These are phyloP conservation scores for Orbilia ellipsospora DNA, from an alignment of 2,329 filamentous ascomycete genomes.

Conservation along the genomic window DNA sequence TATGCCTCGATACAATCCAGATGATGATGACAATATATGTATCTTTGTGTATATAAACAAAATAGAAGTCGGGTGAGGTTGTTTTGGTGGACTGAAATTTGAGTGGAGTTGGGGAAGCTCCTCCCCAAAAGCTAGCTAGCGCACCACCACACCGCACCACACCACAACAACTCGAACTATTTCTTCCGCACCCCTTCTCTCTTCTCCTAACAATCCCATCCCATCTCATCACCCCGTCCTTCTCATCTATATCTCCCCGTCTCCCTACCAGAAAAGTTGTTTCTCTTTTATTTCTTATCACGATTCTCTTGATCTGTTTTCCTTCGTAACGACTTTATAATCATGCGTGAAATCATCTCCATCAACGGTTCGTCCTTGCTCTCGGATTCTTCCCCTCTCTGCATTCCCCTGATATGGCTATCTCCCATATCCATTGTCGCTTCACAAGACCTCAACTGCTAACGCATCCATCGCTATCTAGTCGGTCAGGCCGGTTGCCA, in stretches of 20 bases:
- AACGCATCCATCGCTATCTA: conserved; percentile 66
- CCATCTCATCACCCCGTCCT: conserved; percentile 55
- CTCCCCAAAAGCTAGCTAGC: background rate
- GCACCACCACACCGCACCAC: background rate
- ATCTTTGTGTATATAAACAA: no score
- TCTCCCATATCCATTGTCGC: conserved; percentile 61
- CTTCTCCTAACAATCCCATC: conserved; percentile 14
- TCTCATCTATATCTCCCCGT: conserved; percentile 57
- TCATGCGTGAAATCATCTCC: conserved; percentile 99
- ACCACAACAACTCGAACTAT: conserved; percentile 4
- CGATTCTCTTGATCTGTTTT: conserved; percentile 53
- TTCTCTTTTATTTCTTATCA: conserved; percentile 49
- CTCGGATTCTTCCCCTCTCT: conserved; percentile 55
- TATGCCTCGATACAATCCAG: no score
- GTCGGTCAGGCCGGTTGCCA: conserved; percentile 99
- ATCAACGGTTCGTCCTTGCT: conserved; percentile 82
- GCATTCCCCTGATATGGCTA: conserved; percentile 58
- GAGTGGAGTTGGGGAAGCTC: no score
- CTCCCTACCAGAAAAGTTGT: conserved; percentile 56
- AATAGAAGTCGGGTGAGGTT: no score
- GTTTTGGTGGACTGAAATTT: no score
- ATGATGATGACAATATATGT: no score
- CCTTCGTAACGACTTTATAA: conserved; percentile 64
- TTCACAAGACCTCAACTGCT: conserved; percentile 58
- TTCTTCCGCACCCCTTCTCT: conserved; percentile 19